Conservation (phyloP, 495 filamentous ascomycete species). For the Extremus antarcticus region DNA sequence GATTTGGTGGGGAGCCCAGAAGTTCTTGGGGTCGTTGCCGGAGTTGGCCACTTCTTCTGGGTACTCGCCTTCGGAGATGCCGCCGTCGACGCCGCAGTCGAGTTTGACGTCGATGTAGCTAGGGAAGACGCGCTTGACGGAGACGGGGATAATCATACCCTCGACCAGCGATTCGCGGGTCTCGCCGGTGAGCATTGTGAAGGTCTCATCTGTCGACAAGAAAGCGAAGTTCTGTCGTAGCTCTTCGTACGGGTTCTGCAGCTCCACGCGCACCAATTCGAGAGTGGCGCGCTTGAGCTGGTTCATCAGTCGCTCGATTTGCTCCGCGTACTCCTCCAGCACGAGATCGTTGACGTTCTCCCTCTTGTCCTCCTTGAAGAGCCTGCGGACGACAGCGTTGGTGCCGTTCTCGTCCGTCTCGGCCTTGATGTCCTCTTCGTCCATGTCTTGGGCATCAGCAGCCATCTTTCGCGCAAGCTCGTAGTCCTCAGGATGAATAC, state of each 20-base stretch:
- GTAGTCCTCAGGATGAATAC: constrained; percentile 96
- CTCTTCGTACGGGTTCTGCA: constrained; percentile 89
- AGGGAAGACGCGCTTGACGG: constrained; percentile 74
- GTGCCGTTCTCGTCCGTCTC: constrained; percentile 80
- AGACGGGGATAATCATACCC: constrained; percentile 85
- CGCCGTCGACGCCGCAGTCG: constrained; percentile 86
- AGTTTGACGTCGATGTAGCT: constrained; percentile 88
- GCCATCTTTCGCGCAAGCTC: constrained; percentile 96
- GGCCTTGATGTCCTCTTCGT: constrained; percentile 94
- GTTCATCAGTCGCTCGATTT: constrained; percentile 82
- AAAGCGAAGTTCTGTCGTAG: constrained; percentile 68
- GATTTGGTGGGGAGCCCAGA: constrained; percentile 65
- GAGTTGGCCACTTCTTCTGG: constrained; percentile 47
- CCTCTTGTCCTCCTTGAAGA: constrained; percentile 81
- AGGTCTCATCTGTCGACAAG: constrained; percentile 69
- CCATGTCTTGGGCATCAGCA: constrained; percentile 87
- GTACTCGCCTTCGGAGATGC: constrained; percentile 62
- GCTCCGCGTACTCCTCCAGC: constrained; percentile 91
- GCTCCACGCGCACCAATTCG: constrained; percentile 88
- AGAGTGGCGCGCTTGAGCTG: constrained; percentile 92
- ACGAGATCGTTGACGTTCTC: constrained; percentile 95
- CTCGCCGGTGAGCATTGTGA: constrained; percentile 94
- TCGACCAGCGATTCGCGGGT: constrained; percentile 69
- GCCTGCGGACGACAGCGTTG: constrained; percentile 80
- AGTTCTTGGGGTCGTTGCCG: constrained; percentile 37